phyloP scores from a whole-genome alignment of 2,329 filamentous ascomycete genomes.

The Aspergillus piperis region DNA sequence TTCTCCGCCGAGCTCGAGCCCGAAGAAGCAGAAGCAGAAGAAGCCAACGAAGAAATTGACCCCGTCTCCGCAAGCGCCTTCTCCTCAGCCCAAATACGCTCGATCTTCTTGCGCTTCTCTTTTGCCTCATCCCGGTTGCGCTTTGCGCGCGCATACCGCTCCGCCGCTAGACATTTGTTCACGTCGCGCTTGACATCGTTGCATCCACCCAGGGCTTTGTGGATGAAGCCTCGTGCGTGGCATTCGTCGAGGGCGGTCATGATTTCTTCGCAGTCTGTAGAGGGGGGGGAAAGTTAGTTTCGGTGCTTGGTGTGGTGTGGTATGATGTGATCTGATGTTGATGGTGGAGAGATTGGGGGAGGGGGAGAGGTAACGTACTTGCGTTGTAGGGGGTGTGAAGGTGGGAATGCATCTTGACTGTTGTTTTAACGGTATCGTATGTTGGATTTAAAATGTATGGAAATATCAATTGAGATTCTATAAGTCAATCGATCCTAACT shows the following conservation, averaged over 20 bases:
- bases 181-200: constrained; percentile 82
- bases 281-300: constrained; percentile 3
- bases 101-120: constrained; percentile 71
- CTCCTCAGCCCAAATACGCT: constrained; percentile 73
- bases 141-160: constrained; percentile 75
- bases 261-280: constrained; percentile 84
- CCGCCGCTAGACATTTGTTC: constrained; percentile 78
- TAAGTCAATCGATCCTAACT: no score
- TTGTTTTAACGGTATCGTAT: background rate
- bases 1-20: constrained; percentile 1
- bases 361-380: constrained; percentile 57
- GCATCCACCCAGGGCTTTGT: constrained; percentile 88
- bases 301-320: no score
- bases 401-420: constrained; percentile 85
- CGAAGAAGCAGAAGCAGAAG: background rate
- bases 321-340: no score
- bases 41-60: background rate
- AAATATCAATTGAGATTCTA: background rate
- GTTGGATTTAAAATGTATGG: background rate
- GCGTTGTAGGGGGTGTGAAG: constrained; percentile 89
- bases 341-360: no score
- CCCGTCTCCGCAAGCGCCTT: constrained; percentile 27
- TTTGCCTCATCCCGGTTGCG: constrained; percentile 72
- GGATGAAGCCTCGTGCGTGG: constrained; percentile 87
- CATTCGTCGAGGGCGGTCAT: constrained; percentile 95